These are phyloP conservation scores for Boletus rex-veris DNA, from an alignment of 768 basidiomycete species.

Conservation along the genomic window DNA sequence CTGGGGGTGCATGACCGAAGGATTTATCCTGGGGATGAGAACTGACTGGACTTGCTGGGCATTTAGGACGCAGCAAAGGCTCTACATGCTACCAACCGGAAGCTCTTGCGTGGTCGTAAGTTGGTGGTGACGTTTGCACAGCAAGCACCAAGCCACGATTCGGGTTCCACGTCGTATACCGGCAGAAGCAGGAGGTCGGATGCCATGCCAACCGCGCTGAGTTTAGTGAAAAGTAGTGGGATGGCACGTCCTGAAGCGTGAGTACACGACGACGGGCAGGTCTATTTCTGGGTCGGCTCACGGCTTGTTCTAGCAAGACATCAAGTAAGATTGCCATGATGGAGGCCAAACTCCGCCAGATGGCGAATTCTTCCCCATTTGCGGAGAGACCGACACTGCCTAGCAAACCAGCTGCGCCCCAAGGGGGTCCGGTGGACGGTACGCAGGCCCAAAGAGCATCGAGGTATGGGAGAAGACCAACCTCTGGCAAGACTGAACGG, in stretches of 20 bases:
- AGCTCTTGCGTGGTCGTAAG: slow-evolving; percentile 81
- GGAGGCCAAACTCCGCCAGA: slow-evolving; percentile 89
- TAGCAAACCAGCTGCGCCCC: slow-evolving; percentile 13
- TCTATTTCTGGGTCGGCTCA: slow-evolving; percentile 10
- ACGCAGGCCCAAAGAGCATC: slow-evolving; percentile 1
- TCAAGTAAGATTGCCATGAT: slow-evolving; percentile 89
- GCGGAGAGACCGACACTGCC: slow-evolving; percentile 22
- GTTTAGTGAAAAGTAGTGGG: slow-evolving; percentile 74
- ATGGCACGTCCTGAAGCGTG: slow-evolving; percentile 48
- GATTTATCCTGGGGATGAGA: slow-evolving; percentile 3
- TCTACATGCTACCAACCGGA: slow-evolving; percentile 67
- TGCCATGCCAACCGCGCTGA: slow-evolving; percentile 77
- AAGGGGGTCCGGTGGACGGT: neutral
- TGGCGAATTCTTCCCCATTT: slow-evolving; percentile 43
- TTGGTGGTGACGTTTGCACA: slow-evolving; percentile 90
- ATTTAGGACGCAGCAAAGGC: slow-evolving; percentile 85
- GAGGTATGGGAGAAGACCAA: neutral
- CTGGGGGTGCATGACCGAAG: slow-evolving; percentile 21
- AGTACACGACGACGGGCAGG: slow-evolving; percentile 12
- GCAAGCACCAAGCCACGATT: slow-evolving; percentile 56
- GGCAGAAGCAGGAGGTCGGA: slow-evolving; percentile 48
- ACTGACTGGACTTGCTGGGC: slow-evolving; percentile 21
- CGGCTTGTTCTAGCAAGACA: slow-evolving; percentile 47
- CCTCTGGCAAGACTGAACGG: neutral
- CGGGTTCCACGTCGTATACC: slow-evolving; percentile 31